phyloP scores from a whole-genome alignment of 306 rosid species.

The Prunus kanzakura region DNA sequence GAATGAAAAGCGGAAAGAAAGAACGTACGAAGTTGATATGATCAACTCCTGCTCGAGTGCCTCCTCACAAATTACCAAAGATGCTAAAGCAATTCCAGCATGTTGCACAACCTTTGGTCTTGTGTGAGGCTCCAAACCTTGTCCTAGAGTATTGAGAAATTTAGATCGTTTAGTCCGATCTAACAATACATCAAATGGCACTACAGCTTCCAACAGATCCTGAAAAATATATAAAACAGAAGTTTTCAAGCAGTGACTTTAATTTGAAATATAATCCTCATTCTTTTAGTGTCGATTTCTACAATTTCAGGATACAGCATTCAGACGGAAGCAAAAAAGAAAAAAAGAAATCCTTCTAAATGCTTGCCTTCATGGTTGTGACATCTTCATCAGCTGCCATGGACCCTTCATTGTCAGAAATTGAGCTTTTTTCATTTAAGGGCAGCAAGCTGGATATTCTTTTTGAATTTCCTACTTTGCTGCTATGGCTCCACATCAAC shows the following conservation, averaged over 20 bases:
- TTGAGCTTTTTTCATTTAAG: conserved; percentile 36
- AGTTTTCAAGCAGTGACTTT: neutral
- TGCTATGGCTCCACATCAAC: conserved; percentile 76
- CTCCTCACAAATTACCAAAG: conserved; percentile 82
- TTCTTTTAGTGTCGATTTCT: neutral
- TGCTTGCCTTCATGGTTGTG: conserved; percentile 67
- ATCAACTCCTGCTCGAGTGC: conserved; percentile 88
- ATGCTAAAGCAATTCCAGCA: conserved; percentile 85
- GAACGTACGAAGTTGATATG: conserved; percentile 88
- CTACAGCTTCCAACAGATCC: conserved; percentile 95
- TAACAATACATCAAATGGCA: conserved; percentile 78
- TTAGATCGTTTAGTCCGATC: conserved; percentile 72
- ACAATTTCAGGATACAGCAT: neutral
- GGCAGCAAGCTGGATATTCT: conserved; percentile 47
- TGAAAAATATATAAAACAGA: conserved; percentile 30
- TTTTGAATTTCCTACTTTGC: conserved; percentile 51
- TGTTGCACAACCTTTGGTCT: conserved; percentile 81
- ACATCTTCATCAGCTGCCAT: conserved; percentile 52
- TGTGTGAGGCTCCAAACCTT: conserved; percentile 35
- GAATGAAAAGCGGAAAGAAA: conserved; percentile 25
- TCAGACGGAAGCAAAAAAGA: neutral
- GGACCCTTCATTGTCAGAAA: conserved; percentile 37
- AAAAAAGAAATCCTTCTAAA: neutral
- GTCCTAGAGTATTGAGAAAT: conserved; percentile 55
- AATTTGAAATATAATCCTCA: neutral